Evolutionary conservation across 2,329 filamentous ascomycete species (phyloP).

Genomic region (Cercospora sesami): DNA sequence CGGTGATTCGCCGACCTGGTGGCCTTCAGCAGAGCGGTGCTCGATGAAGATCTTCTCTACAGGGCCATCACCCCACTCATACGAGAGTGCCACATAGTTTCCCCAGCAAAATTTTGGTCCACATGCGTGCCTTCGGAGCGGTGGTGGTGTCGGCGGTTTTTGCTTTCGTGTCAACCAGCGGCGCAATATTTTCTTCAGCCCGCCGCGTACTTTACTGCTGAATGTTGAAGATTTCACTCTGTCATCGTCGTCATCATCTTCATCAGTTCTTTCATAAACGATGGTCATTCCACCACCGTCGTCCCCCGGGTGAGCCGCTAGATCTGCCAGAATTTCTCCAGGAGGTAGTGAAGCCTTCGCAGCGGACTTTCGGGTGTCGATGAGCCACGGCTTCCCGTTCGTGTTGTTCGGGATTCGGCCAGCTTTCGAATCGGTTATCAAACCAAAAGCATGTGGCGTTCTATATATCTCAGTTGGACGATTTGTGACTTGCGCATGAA

Average conservation of each 20-base stretch:
- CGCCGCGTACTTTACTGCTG: not conserved
- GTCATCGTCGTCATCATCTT: not conserved
- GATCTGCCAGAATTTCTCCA: not conserved
- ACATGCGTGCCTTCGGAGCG: not conserved
- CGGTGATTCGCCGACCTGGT: not conserved
- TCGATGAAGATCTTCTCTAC: not conserved
- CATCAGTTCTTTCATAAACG: accelerated
- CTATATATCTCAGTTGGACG: not conserved
- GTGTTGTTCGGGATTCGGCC: not conserved
- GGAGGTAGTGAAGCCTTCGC: not conserved
- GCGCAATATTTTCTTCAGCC: not conserved
- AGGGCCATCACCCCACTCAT: not conserved
- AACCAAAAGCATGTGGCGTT: not conserved
- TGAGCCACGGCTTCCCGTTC: not conserved
- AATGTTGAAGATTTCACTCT: not conserved
- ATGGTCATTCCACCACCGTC: not conserved
- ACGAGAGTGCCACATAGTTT: not conserved
- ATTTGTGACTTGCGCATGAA: not conserved
- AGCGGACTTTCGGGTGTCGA: not conserved
- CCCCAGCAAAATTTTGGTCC: not conserved
- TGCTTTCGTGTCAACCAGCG: not conserved
- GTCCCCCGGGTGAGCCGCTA: not conserved
- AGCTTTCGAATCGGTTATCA: not conserved
- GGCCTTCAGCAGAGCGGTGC: not conserved
- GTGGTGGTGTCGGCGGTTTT: not conserved